Evolutionary conservation across 2,329 filamentous ascomycete genomes (phyloP).

Genomic region (Pyrenochaeta sp.): DNA sequence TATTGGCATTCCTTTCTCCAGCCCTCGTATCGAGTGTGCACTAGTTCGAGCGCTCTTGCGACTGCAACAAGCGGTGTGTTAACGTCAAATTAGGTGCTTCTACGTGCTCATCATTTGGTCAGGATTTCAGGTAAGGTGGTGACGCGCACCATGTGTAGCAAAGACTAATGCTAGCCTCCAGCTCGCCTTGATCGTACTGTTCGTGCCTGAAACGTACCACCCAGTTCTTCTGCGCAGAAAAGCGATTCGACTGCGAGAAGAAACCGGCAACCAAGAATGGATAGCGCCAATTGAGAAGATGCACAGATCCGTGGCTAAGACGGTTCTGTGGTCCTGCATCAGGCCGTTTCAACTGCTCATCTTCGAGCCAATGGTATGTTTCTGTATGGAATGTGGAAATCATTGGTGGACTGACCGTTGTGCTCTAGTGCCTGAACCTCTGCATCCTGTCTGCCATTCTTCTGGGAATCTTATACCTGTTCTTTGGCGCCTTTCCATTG

Average conservation of each 20-base stretch:
- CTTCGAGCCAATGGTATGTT: conserved; percentile 77
- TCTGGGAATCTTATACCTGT: conserved; percentile 88
- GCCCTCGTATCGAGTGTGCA: conserved; percentile 5
- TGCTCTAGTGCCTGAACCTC: conserved; percentile 69
- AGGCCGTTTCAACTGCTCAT: conserved; percentile 79
- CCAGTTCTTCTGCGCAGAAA: conserved; percentile 76
- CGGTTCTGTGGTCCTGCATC: conserved; percentile 62
- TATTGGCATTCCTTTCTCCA: conserved; percentile 5
- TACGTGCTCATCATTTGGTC: conserved; percentile 87
- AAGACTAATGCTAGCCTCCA: conserved; percentile 51
- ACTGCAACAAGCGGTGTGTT: conserved; percentile 30
- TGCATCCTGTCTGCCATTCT: conserved; percentile 85
- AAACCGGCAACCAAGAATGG: conserved; percentile 81
- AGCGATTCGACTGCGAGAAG: conserved; percentile 72
- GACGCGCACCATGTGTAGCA: conserved; percentile 20
- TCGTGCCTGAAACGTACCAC: conserved; percentile 89
- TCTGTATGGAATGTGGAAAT: conserved; percentile 2
- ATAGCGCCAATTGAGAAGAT: conserved; percentile 78
- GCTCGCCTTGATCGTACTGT: conserved; percentile 69
- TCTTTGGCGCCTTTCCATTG: conserved; percentile 86
- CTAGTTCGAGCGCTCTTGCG: not conserved
- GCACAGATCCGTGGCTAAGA: conserved; percentile 69
- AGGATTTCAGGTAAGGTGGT: conserved; percentile 52
- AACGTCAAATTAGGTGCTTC: conserved; percentile 54
- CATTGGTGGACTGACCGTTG: conserved; percentile 38